Percentiles rank a stretch among this genome's conserved stretches.
These are phyloP conservation scores for Ophiostoma novo-ulmi DNA, from an alignment of 2,329 filamentous ascomycete species.

Conservation along the genomic window DNA sequence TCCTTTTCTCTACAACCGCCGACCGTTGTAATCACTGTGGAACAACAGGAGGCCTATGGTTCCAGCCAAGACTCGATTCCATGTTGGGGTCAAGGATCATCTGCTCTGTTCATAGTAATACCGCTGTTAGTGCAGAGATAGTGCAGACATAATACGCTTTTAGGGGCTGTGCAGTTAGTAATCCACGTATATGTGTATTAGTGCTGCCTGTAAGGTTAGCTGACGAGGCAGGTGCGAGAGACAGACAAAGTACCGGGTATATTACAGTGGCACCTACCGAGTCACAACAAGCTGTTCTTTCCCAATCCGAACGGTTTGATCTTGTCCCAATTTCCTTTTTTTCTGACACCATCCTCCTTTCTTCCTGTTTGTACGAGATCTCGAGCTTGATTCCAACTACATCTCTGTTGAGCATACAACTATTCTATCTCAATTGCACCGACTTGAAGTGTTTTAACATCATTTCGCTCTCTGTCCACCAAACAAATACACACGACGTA, in stretches of 20 bases:
- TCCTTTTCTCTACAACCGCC: not conserved
- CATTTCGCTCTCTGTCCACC: not conserved
- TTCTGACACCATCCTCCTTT: conserved; percentile 3
- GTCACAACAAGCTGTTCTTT: no score
- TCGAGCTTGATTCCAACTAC: not conserved
- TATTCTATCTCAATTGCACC: not conserved
- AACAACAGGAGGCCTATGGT: conserved; percentile 8
- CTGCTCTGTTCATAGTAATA: no score
- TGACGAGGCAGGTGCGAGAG: conserved; percentile 15
- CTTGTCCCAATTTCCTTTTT: not conserved
- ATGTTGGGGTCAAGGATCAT: not conserved
- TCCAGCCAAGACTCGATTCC: conserved; percentile 9
- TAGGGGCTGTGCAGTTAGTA: conserved; percentile 7
- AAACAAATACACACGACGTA: not conserved
- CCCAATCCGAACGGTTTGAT: not conserved
- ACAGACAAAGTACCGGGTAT: not conserved
- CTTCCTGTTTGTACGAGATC: not conserved
- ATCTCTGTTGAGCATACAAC: not conserved
- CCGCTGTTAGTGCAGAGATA: not conserved
- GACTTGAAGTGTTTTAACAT: not conserved
- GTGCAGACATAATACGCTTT: not conserved
- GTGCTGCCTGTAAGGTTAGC: conserved; percentile 1
- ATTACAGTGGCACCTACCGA: conserved; percentile 11
- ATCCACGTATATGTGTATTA: not conserved
- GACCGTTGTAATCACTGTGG: not conserved